Base-by-base conservation (phyloP, 192 early-diverging fungal genomes). In the Podochytrium sp. region DNA sequence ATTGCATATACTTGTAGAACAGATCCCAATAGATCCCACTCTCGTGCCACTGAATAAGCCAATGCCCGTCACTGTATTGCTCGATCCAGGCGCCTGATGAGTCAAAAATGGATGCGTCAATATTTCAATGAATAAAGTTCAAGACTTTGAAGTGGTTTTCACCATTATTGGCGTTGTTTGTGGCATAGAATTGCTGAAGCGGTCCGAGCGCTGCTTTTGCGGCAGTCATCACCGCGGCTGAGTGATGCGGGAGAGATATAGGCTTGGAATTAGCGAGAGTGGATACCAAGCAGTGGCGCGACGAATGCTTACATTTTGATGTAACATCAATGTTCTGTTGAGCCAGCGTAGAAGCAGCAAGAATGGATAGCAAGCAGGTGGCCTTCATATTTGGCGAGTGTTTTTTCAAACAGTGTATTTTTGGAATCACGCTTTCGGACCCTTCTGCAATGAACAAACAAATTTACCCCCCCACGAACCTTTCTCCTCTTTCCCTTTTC, bases 1-100 rank as follows among this genome's bases (percentile, higher is more conserved):
- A 55, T n/a, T 47, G 18, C 39, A 38, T 38, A 58, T 73, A 73
- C 35, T 66, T 35, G 53, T 66, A 72, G 35, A 69, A 76, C 63
- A 65, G 47, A 20, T 47, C 39, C 14, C 29, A 65, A 23, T 49
- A 65, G 27, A 65, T 40, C n/a, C 63, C 63, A 47, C 40, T 55
- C 30, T 55, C 52, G 25, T 55, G 52, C 52, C 52, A 55, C 23
- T 55, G 52, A 55, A 55, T 55, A 14, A 6, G 32, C 29, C 27
- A 65, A 65, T 49, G 63, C 6, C 39, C 18, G 32, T 49, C 43
- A 0, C 23, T n/a, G 29, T 43, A 65, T 30, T 41, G 43, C 41
- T 65, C 63, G 32, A 65, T 65, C 63, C 63, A 65, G n/a, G 63
- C 63, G 43, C 43, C 43, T n/a, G n/a, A n/a, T n/a, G n/a, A n/a